These are phyloP conservation scores for Pleurotus cornucopiae DNA, from an alignment of 768 basidiomycete species.

Conservation along the genomic window DNA sequence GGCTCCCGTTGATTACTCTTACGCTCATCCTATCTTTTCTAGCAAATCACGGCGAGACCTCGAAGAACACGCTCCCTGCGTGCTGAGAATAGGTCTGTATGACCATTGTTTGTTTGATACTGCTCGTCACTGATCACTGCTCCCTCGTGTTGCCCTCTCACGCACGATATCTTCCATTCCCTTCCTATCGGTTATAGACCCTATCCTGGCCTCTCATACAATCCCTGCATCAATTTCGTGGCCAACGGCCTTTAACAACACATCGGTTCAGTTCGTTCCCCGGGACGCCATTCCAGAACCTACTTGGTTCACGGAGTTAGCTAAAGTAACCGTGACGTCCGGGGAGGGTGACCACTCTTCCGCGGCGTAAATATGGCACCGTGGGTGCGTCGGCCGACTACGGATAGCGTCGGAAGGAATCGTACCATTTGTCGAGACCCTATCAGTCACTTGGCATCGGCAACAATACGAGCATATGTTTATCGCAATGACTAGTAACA, in stretches of 20 bases:
- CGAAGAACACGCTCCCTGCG: constrained; percentile 44
- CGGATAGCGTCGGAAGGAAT: not conserved
- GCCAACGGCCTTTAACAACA: constrained; percentile 67
- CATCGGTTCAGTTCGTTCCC: constrained; percentile 49
- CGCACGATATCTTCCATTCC: constrained; percentile 9
- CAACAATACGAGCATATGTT: not conserved
- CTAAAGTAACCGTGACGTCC: constrained; percentile 2
- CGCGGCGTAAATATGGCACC: not conserved
- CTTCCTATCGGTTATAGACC: constrained; percentile 31
- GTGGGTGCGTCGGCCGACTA: constrained; percentile 1
- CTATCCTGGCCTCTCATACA: constrained; percentile 39
- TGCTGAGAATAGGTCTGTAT: constrained; percentile 49
- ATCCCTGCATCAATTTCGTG: constrained; percentile 47
- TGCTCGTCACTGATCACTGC: constrained; percentile 5
- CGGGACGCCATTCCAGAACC: constrained; percentile 1
- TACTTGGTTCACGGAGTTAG: constrained; percentile 8
- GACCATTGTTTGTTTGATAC: not conserved
- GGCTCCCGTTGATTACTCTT: not conserved
- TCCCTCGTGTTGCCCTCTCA: constrained; percentile 11
- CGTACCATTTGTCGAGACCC: not conserved
- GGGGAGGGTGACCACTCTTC: not conserved
- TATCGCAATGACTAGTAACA: not conserved
- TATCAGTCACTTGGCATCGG: not conserved
- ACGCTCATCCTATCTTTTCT: constrained; percentile 13
- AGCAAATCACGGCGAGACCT: constrained; percentile 54